These are phyloP conservation scores for Hypoxylon intermedium DNA, from an alignment of 495 filamentous ascomycete genomes.

Conservation along the genomic window DNA sequence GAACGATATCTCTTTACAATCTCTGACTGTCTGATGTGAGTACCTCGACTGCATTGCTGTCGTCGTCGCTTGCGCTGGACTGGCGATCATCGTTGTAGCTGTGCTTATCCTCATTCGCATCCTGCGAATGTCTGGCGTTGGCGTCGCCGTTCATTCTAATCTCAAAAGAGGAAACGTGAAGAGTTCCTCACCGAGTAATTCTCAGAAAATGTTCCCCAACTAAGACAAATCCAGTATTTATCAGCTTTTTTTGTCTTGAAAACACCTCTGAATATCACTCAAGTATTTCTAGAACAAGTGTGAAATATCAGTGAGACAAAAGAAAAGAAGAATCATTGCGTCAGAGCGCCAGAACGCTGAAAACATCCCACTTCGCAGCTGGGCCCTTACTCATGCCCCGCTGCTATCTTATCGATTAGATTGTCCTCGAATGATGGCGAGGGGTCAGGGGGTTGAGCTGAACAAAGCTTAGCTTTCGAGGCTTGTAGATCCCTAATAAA, in stretches of 20 bases:
- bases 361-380: background rate
- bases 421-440: too few relatives aligned
- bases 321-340: conserved; percentile 18
- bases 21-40: background rate
- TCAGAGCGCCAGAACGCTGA: conserved; percentile 15
- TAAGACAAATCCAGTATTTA: background rate
- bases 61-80: conserved; percentile 52
- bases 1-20: background rate
- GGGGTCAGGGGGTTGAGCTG: too few relatives aligned
- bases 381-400: conserved; percentile 28
- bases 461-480: too few relatives aligned
- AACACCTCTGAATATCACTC: background rate
- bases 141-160: conserved; percentile 43
- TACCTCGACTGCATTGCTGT: conserved; percentile 53
- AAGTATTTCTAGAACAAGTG: background rate
- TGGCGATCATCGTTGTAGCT: conserved; percentile 37
- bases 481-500: too few relatives aligned
- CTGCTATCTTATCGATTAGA: conserved; percentile 20
- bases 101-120: conserved; percentile 36
- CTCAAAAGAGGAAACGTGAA: background rate
- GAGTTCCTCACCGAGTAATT: background rate
- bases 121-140: conserved; percentile 38
- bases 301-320: background rate
- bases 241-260: background rate
- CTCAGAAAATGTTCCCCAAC: background rate